Percentiles rank a stretch among this genome's conserved stretches.
phyloP scores from a whole-genome alignment of 2,329 filamentous ascomycete species.

The Sporothrix globosa region DNA sequence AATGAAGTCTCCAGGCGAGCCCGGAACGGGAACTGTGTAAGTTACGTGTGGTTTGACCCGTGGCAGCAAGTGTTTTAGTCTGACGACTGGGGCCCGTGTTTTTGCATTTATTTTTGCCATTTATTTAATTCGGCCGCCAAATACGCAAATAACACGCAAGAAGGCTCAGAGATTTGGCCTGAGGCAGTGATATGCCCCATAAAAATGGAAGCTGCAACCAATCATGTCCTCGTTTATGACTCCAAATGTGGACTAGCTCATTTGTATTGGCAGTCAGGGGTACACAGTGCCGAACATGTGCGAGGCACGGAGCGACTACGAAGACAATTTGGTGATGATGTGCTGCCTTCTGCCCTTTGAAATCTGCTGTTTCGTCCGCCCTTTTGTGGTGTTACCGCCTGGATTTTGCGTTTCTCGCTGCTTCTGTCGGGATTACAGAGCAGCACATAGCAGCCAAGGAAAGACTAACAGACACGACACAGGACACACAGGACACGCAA shows the following conservation, averaged over 20 bases:
- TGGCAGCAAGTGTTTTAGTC: slow-evolving; percentile 28
- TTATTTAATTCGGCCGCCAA: slow-evolving; percentile 8
- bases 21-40: slow-evolving; percentile 29
- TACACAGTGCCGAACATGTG: slow-evolving; percentile 15
- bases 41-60: slow-evolving; percentile 18
- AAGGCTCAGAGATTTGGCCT: not conserved
- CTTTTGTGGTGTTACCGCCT: slow-evolving; percentile 5
- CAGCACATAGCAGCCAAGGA: slow-evolving; percentile 1
- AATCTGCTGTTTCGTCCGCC: slow-evolving; percentile 4
- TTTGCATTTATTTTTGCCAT: slow-evolving; percentile 21
- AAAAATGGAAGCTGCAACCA: not conserved
- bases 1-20: slow-evolving; percentile 29
- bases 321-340: slow-evolving; percentile 27
- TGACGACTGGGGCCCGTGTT: slow-evolving; percentile 18
- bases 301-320: slow-evolving; percentile 11
- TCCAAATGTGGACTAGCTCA: slow-evolving; percentile 2
- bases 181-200: not conserved
- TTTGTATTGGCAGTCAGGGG: slow-evolving; percentile 9
- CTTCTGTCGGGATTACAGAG: slow-evolving; percentile 24
- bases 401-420: not conserved
- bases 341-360: slow-evolving; percentile 5
- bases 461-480: not conserved
- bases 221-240: not conserved
- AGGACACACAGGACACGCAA: slow-evolving; percentile 6
- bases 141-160: not conserved